phyloP scores from a whole-genome alignment of 2,329 filamentous ascomycete species.

The Monilinia aucupariae region DNA sequence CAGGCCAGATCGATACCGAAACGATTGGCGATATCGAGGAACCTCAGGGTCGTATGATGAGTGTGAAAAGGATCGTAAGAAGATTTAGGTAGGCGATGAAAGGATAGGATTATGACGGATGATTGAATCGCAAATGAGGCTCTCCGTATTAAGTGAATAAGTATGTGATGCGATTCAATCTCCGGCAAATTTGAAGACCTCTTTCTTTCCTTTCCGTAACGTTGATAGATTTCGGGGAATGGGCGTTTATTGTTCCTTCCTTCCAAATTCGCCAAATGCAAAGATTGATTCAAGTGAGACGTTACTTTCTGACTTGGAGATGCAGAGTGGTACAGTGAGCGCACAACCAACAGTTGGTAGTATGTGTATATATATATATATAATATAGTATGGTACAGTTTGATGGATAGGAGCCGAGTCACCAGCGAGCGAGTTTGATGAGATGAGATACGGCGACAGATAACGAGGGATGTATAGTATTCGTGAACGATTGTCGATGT shows the following conservation, averaged over 20 bases:
- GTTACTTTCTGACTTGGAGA: neutral
- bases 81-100: neutral
- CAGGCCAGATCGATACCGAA: slow-evolving; percentile 7
- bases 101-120: no score
- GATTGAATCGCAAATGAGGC: neutral
- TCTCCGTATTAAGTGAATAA: neutral
- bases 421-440: neutral
- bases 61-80: neutral
- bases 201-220: neutral
- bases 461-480: neutral
- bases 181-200: neutral
- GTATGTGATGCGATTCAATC: neutral
- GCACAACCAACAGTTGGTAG: no score
- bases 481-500: neutral
- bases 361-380: no score
- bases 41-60: neutral
- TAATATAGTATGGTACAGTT: no score
- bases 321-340: neutral
- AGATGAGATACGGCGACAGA: neutral
- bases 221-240: neutral
- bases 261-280: neutral
- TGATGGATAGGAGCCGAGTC: neutral
- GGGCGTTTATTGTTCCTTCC: neutral
- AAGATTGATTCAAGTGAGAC: neutral
- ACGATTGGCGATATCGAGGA: slow-evolving; percentile 14